Evolutionary conservation across 202 grass and related monocot genomes (phyloP), one percentile per base, ranked within the genome.

Genomic region (Eragrostis tef): DNA sequence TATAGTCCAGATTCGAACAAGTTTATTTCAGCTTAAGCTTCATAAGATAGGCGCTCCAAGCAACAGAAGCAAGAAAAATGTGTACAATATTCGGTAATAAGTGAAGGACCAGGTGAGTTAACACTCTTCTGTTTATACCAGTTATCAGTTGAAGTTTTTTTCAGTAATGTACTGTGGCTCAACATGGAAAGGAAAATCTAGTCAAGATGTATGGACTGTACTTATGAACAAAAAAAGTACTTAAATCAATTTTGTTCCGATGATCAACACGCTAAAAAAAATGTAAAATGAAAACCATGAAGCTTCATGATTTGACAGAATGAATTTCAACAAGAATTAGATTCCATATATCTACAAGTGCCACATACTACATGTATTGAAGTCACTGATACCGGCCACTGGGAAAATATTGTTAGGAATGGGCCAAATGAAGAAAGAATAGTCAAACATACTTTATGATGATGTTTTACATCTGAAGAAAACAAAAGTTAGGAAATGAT

Each of bases 81-180:
- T 70, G 67, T 68, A 68, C 24, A 70, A 12, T 76, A 77, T 27
- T 67, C 16, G 24, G 36, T 46, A 22, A 65, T 19, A 65, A 17
- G 7, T 19, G 9, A 34, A 47, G 12, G 4, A 46, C 45, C 16
- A 59, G 2, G 4, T 27, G 0, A 27, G 26, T 61, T 61, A 25
- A 61, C 11, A 64, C 22, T 67, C 0, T 44, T 66, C 29, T 68
- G 16, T 54, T 34, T 22, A 16, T 83, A 25, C 34, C 7, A 27
- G 57, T 22, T 76, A 76, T 76, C 22, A 68, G 31, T 76, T 84
- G 6, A 47, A 36, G 17, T 70, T 84, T 49, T 49, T 50, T 77
- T 69, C 19, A 60, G 61, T 49, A 75, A 9, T 27, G n/a, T 75
- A 1, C 24, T 70, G 73, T n/a, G 75, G 63, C 2, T 19, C 13